phyloP scores from a whole-genome alignment of 2,329 filamentous ascomycete genomes.

The Talaromyces funiculosus region DNA sequence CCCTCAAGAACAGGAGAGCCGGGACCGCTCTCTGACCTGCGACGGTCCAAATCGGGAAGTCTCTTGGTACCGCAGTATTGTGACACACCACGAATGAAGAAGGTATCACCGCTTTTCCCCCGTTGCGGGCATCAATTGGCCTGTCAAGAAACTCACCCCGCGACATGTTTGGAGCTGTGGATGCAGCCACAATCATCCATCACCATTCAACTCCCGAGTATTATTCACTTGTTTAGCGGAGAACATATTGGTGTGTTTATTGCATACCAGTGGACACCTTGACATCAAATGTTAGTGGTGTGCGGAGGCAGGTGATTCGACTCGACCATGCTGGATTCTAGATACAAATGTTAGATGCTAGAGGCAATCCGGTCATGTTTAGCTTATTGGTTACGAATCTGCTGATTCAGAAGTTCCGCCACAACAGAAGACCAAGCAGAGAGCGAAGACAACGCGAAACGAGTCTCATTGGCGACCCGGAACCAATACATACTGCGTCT shows the following conservation, averaged over 20 bases:
- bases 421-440: neutral
- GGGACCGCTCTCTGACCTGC: conserved; percentile 1
- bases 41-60: conserved; percentile 2
- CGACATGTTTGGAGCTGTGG: neutral
- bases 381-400: neutral
- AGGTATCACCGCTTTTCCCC: neutral
- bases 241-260: neutral
- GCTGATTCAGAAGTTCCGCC: neutral
- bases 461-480: neutral
- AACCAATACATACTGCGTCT: neutral
- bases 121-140: neutral
- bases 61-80: neutral
- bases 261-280: neutral
- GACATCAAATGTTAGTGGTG: too few relatives aligned
- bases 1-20: neutral
- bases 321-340: neutral
- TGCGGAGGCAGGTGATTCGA: neutral
- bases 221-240: neutral
- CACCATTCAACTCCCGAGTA: neutral
- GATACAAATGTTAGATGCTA: neutral
- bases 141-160: neutral
- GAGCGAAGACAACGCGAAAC: neutral
- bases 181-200: neutral
- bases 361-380: neutral
- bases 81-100: neutral